Percentiles rank a stretch among this genome's conserved stretches.
These are phyloP conservation scores for Paecilomyces dactylethromorphus DNA, from an alignment of 2,329 filamentous ascomycete species.

Conservation along the genomic window DNA sequence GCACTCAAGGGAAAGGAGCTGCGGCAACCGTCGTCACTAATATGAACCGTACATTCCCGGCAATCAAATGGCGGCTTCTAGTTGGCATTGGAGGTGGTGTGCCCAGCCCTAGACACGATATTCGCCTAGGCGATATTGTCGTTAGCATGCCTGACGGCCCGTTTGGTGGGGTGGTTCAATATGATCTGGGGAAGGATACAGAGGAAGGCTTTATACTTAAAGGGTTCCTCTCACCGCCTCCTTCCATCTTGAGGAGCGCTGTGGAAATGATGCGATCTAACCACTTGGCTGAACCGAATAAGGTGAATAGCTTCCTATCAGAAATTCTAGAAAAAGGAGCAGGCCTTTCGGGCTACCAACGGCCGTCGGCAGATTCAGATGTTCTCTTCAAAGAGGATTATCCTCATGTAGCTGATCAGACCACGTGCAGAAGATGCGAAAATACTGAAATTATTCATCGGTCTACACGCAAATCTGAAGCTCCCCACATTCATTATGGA, in stretches of 20 bases:
- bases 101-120: constrained; percentile 15
- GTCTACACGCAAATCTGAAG: not conserved
- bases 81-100: constrained; percentile 21
- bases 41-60: constrained; percentile 1
- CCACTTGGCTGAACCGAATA: too few relatives aligned
- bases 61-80: constrained; percentile 11
- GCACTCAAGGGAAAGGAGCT: not conserved
- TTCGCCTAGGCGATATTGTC: constrained; percentile 24
- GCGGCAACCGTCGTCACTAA: not conserved
- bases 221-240: constrained; percentile 7
- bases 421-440: constrained; percentile 1
- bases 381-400: too few relatives aligned
- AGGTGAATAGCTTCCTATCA: too few relatives aligned
- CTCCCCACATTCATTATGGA: constrained; percentile 12
- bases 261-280: not conserved
- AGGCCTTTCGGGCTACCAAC: too few relatives aligned
- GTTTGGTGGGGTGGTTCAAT: constrained; percentile 18
- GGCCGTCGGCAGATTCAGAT: too few relatives aligned
- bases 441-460: not conserved
- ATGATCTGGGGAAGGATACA: constrained; percentile 16
- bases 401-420: constrained; percentile 3
- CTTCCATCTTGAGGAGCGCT: constrained; percentile 4
- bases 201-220: constrained; percentile 7
- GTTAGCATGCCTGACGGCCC: constrained; percentile 13
- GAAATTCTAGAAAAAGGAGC: too few relatives aligned